These are phyloP conservation scores for Microdochium nivale DNA, from an alignment of 2,329 filamentous ascomycete genomes.

Conservation along the genomic window DNA sequence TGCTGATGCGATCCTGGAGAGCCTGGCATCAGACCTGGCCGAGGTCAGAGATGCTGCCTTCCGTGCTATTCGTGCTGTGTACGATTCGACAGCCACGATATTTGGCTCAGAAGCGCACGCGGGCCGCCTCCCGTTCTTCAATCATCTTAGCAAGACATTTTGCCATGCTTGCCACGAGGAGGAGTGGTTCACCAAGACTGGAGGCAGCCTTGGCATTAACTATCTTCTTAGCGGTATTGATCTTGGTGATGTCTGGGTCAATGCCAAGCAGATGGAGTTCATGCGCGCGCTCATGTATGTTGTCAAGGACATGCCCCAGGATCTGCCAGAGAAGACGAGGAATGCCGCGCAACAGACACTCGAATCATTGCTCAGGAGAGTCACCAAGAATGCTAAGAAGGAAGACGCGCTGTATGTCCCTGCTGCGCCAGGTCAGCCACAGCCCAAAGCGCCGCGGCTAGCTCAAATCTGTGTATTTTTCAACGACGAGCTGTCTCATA, in stretches of 20 bases:
- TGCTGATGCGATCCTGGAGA: constrained; percentile 84
- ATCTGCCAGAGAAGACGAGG: constrained; percentile 84
- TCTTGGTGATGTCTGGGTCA: constrained; percentile 76
- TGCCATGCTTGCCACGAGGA: constrained; percentile 95
- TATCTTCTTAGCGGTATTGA: constrained; percentile 78
- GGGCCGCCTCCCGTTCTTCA: constrained; percentile 75
- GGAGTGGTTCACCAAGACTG: constrained; percentile 97
- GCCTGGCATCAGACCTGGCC: constrained; percentile 74
- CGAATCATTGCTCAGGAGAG: constrained; percentile 67
- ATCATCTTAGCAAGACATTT: constrained; percentile 72
- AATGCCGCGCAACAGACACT: constrained; percentile 76
- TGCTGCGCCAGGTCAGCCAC: constrained; percentile 32
- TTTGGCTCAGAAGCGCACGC: constrained; percentile 68
- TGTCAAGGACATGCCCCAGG: constrained; percentile 94
- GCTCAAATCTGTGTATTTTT: constrained; percentile 75
- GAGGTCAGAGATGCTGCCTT: constrained; percentile 78
- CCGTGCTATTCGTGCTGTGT: constrained; percentile 67
- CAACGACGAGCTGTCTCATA: constrained; percentile 83
- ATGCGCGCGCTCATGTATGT: constrained; percentile 90
- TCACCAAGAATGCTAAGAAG: constrained; percentile 71
- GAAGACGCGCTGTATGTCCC: constrained; percentile 53
- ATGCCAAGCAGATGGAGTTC: constrained; percentile 76
- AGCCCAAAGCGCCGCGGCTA: constrained; percentile 49
- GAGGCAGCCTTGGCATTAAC: constrained; percentile 83
- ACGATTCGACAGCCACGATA: constrained; percentile 67